Base-by-base conservation (phyloP, 352 stramenopile species). In the Phytophthora lateralis region DNA sequence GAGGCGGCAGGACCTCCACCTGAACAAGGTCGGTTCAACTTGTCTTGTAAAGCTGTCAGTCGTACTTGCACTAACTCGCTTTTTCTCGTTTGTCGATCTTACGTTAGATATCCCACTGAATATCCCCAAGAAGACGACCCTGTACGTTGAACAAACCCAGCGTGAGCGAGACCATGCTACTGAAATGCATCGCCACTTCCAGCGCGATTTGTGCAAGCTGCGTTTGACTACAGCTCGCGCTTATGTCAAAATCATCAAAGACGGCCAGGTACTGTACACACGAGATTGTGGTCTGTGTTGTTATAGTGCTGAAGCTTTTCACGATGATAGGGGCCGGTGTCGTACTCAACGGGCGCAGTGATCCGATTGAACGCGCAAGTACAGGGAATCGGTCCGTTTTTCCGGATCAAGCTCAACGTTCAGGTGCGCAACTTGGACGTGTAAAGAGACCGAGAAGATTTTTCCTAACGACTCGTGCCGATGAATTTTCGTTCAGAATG, bases 81-180 rank as follows among this genome's bases (percentile, higher is more conserved):
- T 32, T 34, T 47, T 46, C 15, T 29, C 17, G 10, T 9, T n/a
- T 43, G 37, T 18, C 35, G 21, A 42, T 52, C 27, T 41, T 7
- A 8, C n/a, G 6, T 3, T 42, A 85, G 91, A 98, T 42, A 96
- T 97, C 20, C 90, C 90, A 4, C 77, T 98, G 17, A 92, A 96
- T 37, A 92, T 98, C 26, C 91, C 91, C 0, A 97, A 97, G 73
- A 98, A 97, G 50, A 98, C 92, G n/a, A 96, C 96, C 32, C 61
- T 98, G 45, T 98, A 97, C 63, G 90, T 98, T 21, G 92, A 98
- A 59, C 90, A 97, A 61, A 97, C 91, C 14, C 88, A 97, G 58
- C 84, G 92, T 7, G 91, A 97, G 60, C 81, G 90, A 24, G 85
- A 97, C 47, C 82, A 96, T 49, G 88, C 88, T 6, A 89, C 73